Evolutionary conservation across 2,329 filamentous ascomycete species (phyloP), one percentile per base, ranked within the genome.

Genomic region (Paramyrothecium roridum): DNA sequence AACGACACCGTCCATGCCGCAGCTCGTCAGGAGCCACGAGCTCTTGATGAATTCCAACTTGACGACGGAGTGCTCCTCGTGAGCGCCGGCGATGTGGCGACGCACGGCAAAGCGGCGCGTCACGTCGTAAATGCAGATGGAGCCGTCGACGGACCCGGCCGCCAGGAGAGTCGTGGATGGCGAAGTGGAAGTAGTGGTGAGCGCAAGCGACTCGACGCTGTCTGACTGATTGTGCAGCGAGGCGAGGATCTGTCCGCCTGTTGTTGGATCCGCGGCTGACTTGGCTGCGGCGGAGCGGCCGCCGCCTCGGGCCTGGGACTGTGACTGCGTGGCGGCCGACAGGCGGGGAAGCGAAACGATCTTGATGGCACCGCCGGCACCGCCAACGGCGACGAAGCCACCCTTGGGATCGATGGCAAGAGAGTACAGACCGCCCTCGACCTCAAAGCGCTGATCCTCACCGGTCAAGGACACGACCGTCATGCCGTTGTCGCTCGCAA

Each of bases 1-100:
- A 20, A 99, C 85, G 0, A 93, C 91, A 19, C 95, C 93, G 66
- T 99, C 95, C 81, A 97, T 91, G 10, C 95, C 95, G 62, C 88
- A 93, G 60, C 86, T 91, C 2, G 93, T 98, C 53, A 98, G 77
- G 58, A 96, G 68, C 86, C 85, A 93, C 60, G 65, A 68, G 61
- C 74, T 70, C 67, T 79, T 78, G 56, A 96, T 83, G 66, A 96
- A 99, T 57, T 97, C 91, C 4, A 98, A 86, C 74, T 96, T 93
- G 58, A 98, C 93, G 20, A 99, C 91, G 1, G 91, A 88, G 65
- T 89, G 88, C n/a, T 91, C 89, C 61, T 93, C 89, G 70, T 96
- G 93, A 1, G 91, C 93, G 51, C 89, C 88, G 52, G 82, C 81
- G 61, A 98, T 90, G 67, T 92, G 87, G 54, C 91, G 79, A 52